Conservation (phyloP, 1,284 basidiomycete genomes). For the Sparassis latifolia region DNA sequence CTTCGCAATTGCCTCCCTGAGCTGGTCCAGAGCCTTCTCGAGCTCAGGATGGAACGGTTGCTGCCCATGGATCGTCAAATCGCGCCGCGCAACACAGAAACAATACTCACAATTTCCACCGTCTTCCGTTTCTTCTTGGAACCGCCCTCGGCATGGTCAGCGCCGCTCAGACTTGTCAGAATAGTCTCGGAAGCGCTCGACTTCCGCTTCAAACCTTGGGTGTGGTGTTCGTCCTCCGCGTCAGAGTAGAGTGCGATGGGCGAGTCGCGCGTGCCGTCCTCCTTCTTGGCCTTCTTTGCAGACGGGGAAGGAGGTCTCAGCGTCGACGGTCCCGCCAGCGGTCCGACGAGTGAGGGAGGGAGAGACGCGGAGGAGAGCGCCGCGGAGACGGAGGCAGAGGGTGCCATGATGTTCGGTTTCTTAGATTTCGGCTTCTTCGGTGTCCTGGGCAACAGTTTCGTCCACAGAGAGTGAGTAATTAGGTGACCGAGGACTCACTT, state of each 20-base stretch:
- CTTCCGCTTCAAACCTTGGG: constrained; percentile 25
- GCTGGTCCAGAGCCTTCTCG: constrained; percentile 52
- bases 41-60: constrained; percentile 64
- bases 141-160: constrained; percentile 9
- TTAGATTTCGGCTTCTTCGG: constrained; percentile 67
- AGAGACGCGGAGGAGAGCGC: constrained; percentile 25
- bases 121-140: constrained; percentile 60
- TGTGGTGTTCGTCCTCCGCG: constrained; percentile 24
- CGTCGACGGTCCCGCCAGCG: constrained; percentile 12
- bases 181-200: constrained; percentile 11
- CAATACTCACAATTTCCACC: constrained; percentile 49
- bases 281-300: constrained; percentile 11
- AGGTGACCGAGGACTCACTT: constrained; percentile 35
- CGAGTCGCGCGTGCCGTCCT: constrained; percentile 45
- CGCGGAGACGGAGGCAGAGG: constrained; percentile 23
- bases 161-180: constrained; percentile 2
- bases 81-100: no score
- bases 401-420: constrained; percentile 33
- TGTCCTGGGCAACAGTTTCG: constrained; percentile 19
- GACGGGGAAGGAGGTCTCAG: constrained; percentile 8
- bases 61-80: constrained; percentile 19
- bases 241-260: constrained; percentile 46
- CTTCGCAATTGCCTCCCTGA: constrained; percentile 56
- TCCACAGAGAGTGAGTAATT: background rate
- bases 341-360: constrained; percentile 15